These are phyloP conservation scores for Magnusiomyces paraingens DNA, from an alignment of 1,139 yeast genomes.

Conservation along the genomic window DNA sequence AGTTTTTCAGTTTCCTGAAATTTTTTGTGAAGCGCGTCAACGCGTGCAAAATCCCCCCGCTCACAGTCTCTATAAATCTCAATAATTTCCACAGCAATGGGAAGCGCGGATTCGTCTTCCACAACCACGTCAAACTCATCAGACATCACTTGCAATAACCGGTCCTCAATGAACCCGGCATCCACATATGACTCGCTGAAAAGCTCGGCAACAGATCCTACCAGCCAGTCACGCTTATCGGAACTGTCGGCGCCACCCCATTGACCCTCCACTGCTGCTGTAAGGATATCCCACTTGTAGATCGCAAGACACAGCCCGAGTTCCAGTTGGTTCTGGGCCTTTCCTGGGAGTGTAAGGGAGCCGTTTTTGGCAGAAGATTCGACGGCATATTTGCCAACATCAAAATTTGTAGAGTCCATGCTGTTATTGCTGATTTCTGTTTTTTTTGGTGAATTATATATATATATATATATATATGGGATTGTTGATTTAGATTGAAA, in stretches of 20 bases:
- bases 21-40: constrained; percentile 53
- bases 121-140: constrained; percentile 86
- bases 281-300: constrained; percentile 81
- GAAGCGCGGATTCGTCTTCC: constrained; percentile 83
- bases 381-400: not conserved
- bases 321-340: constrained; percentile 69
- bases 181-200: constrained; percentile 56
- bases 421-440: not conserved
- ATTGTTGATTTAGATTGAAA: not conserved
- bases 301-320: constrained; percentile 90
- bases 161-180: constrained; percentile 72
- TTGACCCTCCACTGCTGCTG: constrained; percentile 85
- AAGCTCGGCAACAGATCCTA: constrained; percentile 73
- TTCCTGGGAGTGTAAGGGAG: not conserved
- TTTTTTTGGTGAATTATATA: not conserved
- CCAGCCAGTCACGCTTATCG: constrained; percentile 93
- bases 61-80: constrained; percentile 60
- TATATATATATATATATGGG: not conserved
- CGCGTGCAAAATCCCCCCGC: constrained; percentile 43
- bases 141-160: constrained; percentile 80
- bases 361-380: not conserved
- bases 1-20: constrained; percentile 51
- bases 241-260: constrained; percentile 96
- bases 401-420: not conserved
- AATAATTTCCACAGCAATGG: constrained; percentile 61